Evolutionary conservation across 2,329 filamentous ascomycete genomes (phyloP), one percentile per base, ranked within the genome.

Genomic region (Ilyonectria robusta): DNA sequence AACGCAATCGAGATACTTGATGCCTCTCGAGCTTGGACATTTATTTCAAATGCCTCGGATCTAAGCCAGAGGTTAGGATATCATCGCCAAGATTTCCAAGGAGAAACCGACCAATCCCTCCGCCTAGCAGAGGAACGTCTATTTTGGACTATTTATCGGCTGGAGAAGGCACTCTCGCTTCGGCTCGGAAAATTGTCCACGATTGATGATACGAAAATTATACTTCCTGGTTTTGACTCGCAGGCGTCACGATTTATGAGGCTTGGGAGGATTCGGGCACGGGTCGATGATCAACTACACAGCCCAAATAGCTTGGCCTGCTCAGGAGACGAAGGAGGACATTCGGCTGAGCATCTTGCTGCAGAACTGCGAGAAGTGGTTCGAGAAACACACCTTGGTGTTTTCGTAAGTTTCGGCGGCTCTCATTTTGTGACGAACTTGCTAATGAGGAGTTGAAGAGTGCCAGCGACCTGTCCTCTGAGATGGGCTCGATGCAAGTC

Each of bases 151-250:
- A 75, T 83, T 6, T 80, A 79, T 44, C 72, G 67, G 10, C 67
- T 81, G 6, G 81, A 83, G 21, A 81, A 78, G 35, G 76, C 78
- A 0, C 69, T 83, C 2, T 80, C 80, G 3, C 68, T 83, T 15
- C 74, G 81, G 11, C 70, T 82, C 10, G 77, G 79, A 9, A 75
- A 80, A 1, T 72, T 75, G 9, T 79, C 81, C 2, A 77, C 69
- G 17, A 75, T 83, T 37, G 72, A 72, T 6, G 80, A 82, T 53
- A 46, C 58, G 21, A 79, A 81, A 17, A 75, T 82, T 9, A 72
- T 72, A 13, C 65, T 76, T 47, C 54, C 66, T 2, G 8, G 11
- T 9, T 56, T 69, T 6, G 60, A 72, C n/a, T 29, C 17, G 5
- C 59, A 66, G 6, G 72, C 72, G 5, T 55, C 62, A n/a, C 74